These are phyloP conservation scores for Saccharomycopsis oosterbeekiorum DNA, from an alignment of 805 yeast genomes.

Conservation along the genomic window DNA sequence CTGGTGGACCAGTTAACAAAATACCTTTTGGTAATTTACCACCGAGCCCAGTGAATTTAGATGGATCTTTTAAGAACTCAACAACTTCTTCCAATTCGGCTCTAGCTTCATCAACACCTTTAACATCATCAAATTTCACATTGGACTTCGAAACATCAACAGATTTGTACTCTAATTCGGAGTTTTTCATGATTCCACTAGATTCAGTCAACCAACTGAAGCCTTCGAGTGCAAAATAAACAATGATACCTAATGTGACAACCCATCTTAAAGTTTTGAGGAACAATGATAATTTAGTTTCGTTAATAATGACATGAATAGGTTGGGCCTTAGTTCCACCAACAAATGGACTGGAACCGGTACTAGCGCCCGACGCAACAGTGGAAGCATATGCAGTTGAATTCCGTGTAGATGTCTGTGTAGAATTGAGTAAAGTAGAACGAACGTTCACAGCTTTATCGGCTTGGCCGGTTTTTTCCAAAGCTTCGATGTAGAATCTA, in stretches of 20 bases:
- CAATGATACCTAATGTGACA: conserved; percentile 65
- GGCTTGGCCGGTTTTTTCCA: conserved; percentile 64
- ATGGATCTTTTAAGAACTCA: conserved; percentile 93
- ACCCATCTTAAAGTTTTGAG: conserved; percentile 87
- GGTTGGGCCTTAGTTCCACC: conserved; percentile 74
- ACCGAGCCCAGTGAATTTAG: conserved; percentile 92
- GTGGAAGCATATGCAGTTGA: conserved; percentile 24
- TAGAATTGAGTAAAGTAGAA: conserved; percentile 26
- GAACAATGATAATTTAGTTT: conserved; percentile 64
- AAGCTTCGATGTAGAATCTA: conserved; percentile 68
- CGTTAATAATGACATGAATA: conserved; percentile 86
- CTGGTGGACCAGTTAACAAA: conserved; percentile 94
- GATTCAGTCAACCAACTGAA: conserved; percentile 74
- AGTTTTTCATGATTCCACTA: conserved; percentile 53
- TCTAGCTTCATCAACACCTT: conserved; percentile 98
- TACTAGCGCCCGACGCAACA: conserved; percentile 10
- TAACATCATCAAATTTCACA: conserved; percentile 85
- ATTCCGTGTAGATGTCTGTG: neutral
- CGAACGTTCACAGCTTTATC: conserved; percentile 68
- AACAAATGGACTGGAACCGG: conserved; percentile 22
- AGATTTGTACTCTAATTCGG: conserved; percentile 65
- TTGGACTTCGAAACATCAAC: conserved; percentile 78
- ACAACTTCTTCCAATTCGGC: conserved; percentile 96
- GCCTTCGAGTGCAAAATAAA: conserved; percentile 74
- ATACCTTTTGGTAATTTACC: conserved; percentile 98